Conservation (phyloP, 768 basidiomycete genomes). For the Russula foetens region DNA sequence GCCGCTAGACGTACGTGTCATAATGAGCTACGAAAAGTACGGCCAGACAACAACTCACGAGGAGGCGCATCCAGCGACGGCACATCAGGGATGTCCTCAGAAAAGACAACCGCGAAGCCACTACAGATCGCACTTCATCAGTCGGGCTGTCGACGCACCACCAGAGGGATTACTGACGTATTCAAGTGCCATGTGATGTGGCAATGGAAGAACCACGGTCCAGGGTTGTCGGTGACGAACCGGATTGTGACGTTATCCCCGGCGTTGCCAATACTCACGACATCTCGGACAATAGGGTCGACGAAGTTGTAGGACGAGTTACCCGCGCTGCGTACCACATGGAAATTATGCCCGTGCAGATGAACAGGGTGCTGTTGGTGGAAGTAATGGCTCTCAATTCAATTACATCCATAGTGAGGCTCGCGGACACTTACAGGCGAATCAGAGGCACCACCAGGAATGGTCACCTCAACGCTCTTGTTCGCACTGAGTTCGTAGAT, state of each 20-base stretch:
- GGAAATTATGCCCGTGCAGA: constrained; percentile 13
- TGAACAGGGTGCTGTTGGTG: constrained; percentile 14
- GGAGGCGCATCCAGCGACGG: not conserved
- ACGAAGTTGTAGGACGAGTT: constrained; percentile 9
- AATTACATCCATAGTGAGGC: too few species aligned
- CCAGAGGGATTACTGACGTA: constrained; percentile 44
- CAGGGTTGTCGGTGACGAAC: constrained; percentile 26
- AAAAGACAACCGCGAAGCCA: constrained; percentile 12
- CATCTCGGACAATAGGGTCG: constrained; percentile 20
- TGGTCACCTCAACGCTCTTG: constrained; percentile 38
- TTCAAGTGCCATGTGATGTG: constrained; percentile 27
- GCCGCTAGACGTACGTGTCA: not conserved
- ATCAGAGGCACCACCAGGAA: constrained; percentile 33
- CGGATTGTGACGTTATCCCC: constrained; percentile 22
- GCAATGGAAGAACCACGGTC: constrained; percentile 26
- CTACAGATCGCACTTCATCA: not conserved
- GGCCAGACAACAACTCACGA: not conserved
- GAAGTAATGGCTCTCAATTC: not conserved
- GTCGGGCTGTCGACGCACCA: constrained; percentile 20
- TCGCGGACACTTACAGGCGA: constrained; percentile 21
- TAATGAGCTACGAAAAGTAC: not conserved
- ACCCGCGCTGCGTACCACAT: constrained; percentile 8
- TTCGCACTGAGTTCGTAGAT: constrained; percentile 41
- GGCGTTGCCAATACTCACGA: constrained; percentile 14
- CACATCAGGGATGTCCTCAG: constrained; percentile 7